A percentile compares a stretch with the other conserved stretches of the same genome.
Evolutionary conservation across 2,329 filamentous ascomycete species (phyloP).

Genomic region (Nothophoma quercina): DNA sequence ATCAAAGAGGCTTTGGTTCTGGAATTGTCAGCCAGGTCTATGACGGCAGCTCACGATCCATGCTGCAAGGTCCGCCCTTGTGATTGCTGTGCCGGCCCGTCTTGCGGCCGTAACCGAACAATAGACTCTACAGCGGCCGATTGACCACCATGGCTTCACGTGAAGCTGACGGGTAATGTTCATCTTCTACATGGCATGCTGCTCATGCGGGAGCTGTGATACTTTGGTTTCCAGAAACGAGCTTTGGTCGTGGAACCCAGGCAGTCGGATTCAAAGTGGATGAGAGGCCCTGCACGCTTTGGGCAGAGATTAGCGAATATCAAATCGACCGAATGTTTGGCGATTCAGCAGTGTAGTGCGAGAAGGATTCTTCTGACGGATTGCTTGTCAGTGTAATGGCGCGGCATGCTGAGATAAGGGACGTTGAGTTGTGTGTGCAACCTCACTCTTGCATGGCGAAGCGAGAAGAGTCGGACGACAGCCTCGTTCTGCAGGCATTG

Average conservation of each 20-base stretch:
- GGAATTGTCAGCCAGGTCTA: background rate
- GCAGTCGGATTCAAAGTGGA: background rate
- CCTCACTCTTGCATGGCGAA: background rate
- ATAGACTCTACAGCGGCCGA: too few species aligned
- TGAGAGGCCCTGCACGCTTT: constrained; percentile 21
- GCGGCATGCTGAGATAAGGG: background rate
- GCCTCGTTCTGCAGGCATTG: background rate
- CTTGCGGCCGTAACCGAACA: constrained; percentile 6
- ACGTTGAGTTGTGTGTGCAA: background rate
- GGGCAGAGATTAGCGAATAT: constrained; percentile 19
- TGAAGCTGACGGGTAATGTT: background rate
- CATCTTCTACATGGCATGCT: background rate
- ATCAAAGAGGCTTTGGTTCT: background rate
- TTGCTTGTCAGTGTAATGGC: background rate
- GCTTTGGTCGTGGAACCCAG: background rate
- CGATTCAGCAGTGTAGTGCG: constrained; percentile 1
- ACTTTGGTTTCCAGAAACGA: background rate
- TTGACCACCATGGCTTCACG: background rate
- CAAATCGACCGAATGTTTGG: background rate
- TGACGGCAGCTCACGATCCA: background rate
- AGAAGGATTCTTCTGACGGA: background rate
- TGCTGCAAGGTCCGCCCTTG: background rate
- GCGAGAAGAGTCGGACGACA: background rate
- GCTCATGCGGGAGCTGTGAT: background rate
- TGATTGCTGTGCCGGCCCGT: background rate